phyloP scores from a whole-genome alignment of 352 stramenopile species.

The Phytophthora hybrid region DNA sequence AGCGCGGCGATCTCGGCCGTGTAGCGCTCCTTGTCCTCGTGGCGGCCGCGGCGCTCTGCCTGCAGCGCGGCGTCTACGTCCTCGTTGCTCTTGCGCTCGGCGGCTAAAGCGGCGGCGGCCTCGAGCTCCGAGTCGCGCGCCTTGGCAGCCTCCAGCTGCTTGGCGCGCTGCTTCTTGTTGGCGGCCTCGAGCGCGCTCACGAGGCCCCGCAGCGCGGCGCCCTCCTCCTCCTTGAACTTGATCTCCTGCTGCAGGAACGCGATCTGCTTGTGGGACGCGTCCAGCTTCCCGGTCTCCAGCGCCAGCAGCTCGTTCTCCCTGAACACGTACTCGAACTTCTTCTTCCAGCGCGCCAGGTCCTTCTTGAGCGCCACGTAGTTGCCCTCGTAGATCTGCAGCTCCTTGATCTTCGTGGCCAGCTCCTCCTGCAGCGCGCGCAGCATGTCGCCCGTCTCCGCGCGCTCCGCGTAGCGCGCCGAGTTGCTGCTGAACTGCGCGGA shows the following conservation, averaged over 20 bases:
- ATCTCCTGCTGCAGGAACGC: slow-evolving; percentile 86
- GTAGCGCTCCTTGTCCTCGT: slow-evolving; percentile 60
- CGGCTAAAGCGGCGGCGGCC: slow-evolving; percentile 34
- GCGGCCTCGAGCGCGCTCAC: slow-evolving; percentile 79
- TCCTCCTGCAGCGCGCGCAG: slow-evolving; percentile 82
- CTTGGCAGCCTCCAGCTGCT: slow-evolving; percentile 61
- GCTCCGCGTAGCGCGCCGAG: slow-evolving; percentile 70
- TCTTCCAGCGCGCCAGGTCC: slow-evolving; percentile 84
- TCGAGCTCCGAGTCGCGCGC: slow-evolving; percentile 41
- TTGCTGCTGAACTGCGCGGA: slow-evolving; percentile 63
- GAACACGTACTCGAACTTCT: slow-evolving; percentile 91
- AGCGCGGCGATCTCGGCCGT: slow-evolving; percentile 62
- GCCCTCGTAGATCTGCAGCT: slow-evolving; percentile 85
- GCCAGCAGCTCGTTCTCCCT: slow-evolving; percentile 87
- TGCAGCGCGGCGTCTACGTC: slow-evolving; percentile 54
- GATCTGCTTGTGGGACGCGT: slow-evolving; percentile 85
- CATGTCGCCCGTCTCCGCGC: slow-evolving; percentile 65
- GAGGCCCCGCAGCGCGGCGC: slow-evolving; percentile 70
- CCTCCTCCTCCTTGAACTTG: slow-evolving; percentile 88
- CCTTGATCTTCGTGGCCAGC: slow-evolving; percentile 77
- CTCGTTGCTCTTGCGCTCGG: slow-evolving; percentile 45
- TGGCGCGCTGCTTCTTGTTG: slow-evolving; percentile 84
- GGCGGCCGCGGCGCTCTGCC: slow-evolving; percentile 30
- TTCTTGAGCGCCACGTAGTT: slow-evolving; percentile 86
- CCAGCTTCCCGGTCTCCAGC: slow-evolving; percentile 86